Base-by-base conservation (phyloP, 2,329 filamentous ascomycete genomes). In the Pseudogymnoascus sp. region DNA sequence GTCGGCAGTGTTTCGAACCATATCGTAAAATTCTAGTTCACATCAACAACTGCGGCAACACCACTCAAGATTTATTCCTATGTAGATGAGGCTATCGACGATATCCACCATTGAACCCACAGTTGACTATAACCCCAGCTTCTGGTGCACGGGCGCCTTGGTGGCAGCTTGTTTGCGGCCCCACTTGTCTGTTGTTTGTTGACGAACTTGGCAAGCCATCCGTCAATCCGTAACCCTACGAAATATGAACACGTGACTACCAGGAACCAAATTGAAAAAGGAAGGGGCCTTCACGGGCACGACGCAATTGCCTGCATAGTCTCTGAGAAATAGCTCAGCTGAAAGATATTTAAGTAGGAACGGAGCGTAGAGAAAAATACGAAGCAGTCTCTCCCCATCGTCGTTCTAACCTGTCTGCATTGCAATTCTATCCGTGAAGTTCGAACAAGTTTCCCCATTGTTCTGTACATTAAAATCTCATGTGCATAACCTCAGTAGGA, bases 131-230 rank as follows among this genome's bases (percentile, higher is more conserved):
- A 52, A 49, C 49, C 49, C 49, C 28, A 55, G 49, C 49, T 55
- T 22, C 9, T 33, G 11, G 49, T 35, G 49, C 49, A 55, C 49
- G 28, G 49, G 28, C 49, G 49, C 28, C 28, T 55, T 55, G 49
- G 28, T 19, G 16, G 3, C 16, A 55, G 49, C 49, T 55, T 55
- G 49, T 55, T 55, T 55, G 49, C 28, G 16, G 49, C 28, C 49
- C 49, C 49, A 55, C 49, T 55, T 55, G 9, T 33, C 30, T 28
- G 23, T 12, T 52, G 45, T 52, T 52, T 52, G 49, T 52, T 55
- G 28, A 19, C 49, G 5, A 55, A 22, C 49, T 52, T 52, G 45
- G 42, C 42, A 49, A 49, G 14, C 42, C 16, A 16, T 49, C 42
- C 41, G 14, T 9, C 23, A 49, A 49, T 49, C 42, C 23, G 42